Evolutionary conservation across 2,329 filamentous ascomycete species (phyloP).

Genomic region (Xylariales sp.): DNA sequence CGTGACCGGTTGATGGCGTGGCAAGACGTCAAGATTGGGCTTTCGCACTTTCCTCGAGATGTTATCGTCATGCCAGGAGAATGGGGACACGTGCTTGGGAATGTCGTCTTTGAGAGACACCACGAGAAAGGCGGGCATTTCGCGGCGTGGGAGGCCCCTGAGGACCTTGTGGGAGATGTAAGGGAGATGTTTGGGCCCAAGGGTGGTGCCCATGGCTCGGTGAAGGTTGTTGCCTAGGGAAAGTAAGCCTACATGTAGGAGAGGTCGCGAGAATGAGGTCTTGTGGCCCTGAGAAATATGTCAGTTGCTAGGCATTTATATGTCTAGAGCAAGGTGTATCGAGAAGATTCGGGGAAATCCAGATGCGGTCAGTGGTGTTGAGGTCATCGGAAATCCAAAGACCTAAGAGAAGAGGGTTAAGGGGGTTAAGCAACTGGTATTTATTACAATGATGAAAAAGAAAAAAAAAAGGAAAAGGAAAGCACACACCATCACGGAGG

Average conservation of each 20-base stretch:
- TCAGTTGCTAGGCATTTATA: no score
- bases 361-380: no score
- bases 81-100: conserved; percentile 63
- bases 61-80: conserved; percentile 58
- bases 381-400: no score
- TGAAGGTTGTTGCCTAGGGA: conserved; percentile 24
- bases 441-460: background rate
- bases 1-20: conserved; percentile 26
- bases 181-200: conserved; percentile 60
- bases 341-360: no score
- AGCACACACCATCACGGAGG: conserved; percentile 28
- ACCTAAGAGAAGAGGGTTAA: no score
- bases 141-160: conserved; percentile 61
- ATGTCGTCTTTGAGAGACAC: conserved; percentile 60
- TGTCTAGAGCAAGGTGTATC: no score
- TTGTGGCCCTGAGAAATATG: background rate
- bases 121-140: conserved; percentile 61
- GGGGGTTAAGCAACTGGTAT: no score
- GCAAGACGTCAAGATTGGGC: conserved; percentile 58
- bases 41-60: conserved; percentile 64
- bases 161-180: conserved; percentile 58
- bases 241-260: conserved; percentile 7
- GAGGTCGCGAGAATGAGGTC: no score
- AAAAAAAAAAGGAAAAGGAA: background rate
- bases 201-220: conserved; percentile 46